Conservation (phyloP, 2,329 filamentous ascomycete genomes). For the Tolypocladium cylindrosporum region DNA sequence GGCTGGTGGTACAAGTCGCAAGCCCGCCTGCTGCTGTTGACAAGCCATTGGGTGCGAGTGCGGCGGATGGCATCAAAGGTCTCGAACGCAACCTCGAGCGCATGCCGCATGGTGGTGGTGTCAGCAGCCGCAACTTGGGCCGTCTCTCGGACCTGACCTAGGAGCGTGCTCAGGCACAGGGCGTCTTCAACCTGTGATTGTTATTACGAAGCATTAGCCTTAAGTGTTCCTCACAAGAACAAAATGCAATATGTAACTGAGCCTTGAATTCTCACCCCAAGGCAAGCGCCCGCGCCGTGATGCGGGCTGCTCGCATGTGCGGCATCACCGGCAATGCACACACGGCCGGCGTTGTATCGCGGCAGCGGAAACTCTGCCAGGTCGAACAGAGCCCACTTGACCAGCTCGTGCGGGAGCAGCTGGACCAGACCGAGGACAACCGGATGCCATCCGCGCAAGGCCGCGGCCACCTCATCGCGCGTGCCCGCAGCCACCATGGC, state of each 20-base stretch:
- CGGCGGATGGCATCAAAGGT: constrained; percentile 41
- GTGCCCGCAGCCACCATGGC: neutral
- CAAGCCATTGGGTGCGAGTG: constrained; percentile 36
- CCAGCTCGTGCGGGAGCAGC: neutral
- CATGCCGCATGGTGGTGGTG: neutral
- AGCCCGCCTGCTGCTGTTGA: constrained; percentile 36
- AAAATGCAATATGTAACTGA: too few species aligned
- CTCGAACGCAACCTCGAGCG: neutral
- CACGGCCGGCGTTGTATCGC: constrained; percentile 28
- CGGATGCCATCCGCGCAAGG: neutral
- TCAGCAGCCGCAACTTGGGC: neutral
- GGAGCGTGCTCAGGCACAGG: constrained; percentile 9
- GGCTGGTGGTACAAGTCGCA: neutral
- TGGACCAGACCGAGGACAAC: neutral
- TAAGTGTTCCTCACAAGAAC: too few species aligned
- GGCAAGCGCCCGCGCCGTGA: constrained; percentile 47
- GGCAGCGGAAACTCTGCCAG: constrained; percentile 30
- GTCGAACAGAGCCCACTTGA: constrained; percentile 37
- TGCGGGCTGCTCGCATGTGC: constrained; percentile 53
- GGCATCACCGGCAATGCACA: constrained; percentile 49
- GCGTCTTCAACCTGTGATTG: constrained; percentile 35
- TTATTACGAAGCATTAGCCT: too few species aligned
- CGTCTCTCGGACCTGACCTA: neutral
- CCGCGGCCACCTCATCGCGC: neutral
- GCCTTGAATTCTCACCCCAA: constrained; percentile 23